Conservation (phyloP, 2,329 filamentous ascomycete genomes). For the Pseudogymnoascus sp. region DNA sequence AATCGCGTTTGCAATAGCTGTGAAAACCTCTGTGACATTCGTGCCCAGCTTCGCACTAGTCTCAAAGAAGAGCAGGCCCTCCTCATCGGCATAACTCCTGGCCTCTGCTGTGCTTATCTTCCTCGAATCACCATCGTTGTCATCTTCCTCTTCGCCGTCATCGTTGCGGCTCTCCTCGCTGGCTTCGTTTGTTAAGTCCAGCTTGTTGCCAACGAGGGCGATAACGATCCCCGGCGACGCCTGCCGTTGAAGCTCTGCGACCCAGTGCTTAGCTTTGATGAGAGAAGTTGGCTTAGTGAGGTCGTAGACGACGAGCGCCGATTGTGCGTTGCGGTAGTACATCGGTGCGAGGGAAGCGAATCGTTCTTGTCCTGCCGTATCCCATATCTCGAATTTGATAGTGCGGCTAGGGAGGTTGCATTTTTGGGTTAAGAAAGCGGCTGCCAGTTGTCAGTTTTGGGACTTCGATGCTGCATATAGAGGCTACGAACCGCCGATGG, state of each 20-base stretch:
- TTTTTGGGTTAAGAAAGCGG: constrained; percentile 97
- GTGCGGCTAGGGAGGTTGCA: constrained; percentile 90
- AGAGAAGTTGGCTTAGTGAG: constrained; percentile 94
- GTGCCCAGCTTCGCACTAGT: constrained; percentile 94
- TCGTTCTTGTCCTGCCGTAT: constrained; percentile 94
- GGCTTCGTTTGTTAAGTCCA: constrained; percentile 69
- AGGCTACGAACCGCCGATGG: constrained; percentile 73
- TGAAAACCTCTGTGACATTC: constrained; percentile 94
- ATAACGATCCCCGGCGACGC: constrained; percentile 96
- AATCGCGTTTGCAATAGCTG: constrained; percentile 95
- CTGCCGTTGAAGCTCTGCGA: constrained; percentile 93
- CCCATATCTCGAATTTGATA: constrained; percentile 95
- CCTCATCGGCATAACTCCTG: constrained; percentile 88
- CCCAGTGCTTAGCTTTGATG: constrained; percentile 97
- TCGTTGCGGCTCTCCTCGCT: constrained; percentile 41
- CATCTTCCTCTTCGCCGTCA: constrained; percentile 41
- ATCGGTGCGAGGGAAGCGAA: constrained; percentile 95
- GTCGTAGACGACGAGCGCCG: constrained; percentile 96
- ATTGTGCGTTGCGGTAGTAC: constrained; percentile 99
- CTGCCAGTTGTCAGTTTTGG: constrained; percentile 38
- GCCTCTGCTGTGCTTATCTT: constrained; percentile 90
- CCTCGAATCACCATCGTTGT: constrained; percentile 62
- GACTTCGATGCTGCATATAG: not conserved
- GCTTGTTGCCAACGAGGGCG: constrained; percentile 92
- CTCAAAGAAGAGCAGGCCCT: constrained; percentile 91